These are phyloP conservation scores for Fusarium proliferatum DNA, from an alignment of 2,329 filamentous ascomycete species.

Conservation along the genomic window DNA sequence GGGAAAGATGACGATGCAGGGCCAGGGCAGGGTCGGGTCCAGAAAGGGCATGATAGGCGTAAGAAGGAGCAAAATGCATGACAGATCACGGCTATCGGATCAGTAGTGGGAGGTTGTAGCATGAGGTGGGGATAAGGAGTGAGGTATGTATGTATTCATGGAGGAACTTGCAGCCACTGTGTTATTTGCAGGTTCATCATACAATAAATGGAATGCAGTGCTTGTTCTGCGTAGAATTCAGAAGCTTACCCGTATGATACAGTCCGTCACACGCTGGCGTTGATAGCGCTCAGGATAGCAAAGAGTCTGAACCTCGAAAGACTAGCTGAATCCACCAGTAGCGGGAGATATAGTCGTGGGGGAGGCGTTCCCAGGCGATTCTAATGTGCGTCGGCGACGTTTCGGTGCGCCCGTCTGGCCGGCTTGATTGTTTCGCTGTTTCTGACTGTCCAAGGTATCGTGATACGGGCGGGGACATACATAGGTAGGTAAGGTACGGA, in stretches of 20 bases:
- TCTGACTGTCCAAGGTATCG: neutral
- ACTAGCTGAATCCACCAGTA: slow-evolving; percentile 23
- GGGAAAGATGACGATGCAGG: slow-evolving; percentile 43
- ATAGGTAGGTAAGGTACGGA: neutral
- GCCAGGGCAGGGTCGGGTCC: slow-evolving; percentile 21
- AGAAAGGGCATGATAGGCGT: slow-evolving; percentile 27
- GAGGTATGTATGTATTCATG: neutral
- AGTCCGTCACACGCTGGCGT: slow-evolving; percentile 13
- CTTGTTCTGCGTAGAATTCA: neutral
- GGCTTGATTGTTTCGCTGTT: neutral
- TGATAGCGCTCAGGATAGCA: neutral
- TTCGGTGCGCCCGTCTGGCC: slow-evolving; percentile 29
- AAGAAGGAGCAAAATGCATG: slow-evolving; percentile 26
- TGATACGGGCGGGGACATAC: neutral
- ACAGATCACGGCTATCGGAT: slow-evolving; percentile 36
- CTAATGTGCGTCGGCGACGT: slow-evolving; percentile 18
- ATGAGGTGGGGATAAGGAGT: slow-evolving; percentile 26
- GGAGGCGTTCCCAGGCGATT: slow-evolving; percentile 25
- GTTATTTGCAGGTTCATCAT: neutral
- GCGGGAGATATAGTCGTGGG: slow-evolving; percentile 15
- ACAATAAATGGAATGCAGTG: neutral
- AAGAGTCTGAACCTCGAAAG: slow-evolving; percentile 38
- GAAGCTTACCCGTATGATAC: slow-evolving; percentile 34
- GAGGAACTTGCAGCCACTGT: neutral
- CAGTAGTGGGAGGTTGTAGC: slow-evolving; percentile 11